Percentiles rank a stretch among this genome's conserved stretches.
These are phyloP conservation scores for Zoysia pacifica DNA, from an alignment of 176 grass and related monocot species.

Conservation along the genomic window DNA sequence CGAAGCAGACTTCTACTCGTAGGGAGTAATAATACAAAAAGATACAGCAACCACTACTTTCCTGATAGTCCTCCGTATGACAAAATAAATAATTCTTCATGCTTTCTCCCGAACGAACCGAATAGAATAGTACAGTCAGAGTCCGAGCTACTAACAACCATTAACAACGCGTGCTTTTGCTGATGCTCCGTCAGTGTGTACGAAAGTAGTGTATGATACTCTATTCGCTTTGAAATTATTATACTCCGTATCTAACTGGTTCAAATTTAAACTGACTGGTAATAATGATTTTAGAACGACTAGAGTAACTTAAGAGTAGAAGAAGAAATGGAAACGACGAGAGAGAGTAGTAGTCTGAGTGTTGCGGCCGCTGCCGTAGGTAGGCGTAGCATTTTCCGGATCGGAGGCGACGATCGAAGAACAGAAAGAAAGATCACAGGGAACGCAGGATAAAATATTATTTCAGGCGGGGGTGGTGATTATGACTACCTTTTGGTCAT, in stretches of 20 bases:
- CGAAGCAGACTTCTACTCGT: too few relatives aligned
- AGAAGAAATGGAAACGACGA: neutral
- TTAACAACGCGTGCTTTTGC: conserved; percentile 24
- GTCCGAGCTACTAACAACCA: neutral
- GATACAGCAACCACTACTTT: neutral
- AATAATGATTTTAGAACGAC: too few relatives aligned
- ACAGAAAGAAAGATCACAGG: too few relatives aligned
- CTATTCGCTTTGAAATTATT: too few relatives aligned
- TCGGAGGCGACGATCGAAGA: too few relatives aligned
- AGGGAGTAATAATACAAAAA: too few relatives aligned
- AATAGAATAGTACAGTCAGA: too few relatives aligned
- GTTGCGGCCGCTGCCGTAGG: conserved; percentile 19
- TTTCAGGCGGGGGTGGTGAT: conserved; percentile 28
- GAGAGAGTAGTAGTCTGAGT: neutral
- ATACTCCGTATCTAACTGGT: too few relatives aligned
- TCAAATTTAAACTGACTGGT: too few relatives aligned
- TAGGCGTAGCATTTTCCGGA: conserved; percentile 7
- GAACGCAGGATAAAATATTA: conserved; percentile 18
- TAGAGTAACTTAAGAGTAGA: neutral
- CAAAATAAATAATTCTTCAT: neutral
- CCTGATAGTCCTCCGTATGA: neutral
- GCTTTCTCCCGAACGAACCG: neutral
- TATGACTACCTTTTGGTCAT: conserved; percentile 63
- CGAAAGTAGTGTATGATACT: too few relatives aligned
- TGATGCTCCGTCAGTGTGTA: conserved; percentile 8